phyloP scores from a whole-genome alignment of 1,139 yeast species.

The Kodamaea arcana region DNA sequence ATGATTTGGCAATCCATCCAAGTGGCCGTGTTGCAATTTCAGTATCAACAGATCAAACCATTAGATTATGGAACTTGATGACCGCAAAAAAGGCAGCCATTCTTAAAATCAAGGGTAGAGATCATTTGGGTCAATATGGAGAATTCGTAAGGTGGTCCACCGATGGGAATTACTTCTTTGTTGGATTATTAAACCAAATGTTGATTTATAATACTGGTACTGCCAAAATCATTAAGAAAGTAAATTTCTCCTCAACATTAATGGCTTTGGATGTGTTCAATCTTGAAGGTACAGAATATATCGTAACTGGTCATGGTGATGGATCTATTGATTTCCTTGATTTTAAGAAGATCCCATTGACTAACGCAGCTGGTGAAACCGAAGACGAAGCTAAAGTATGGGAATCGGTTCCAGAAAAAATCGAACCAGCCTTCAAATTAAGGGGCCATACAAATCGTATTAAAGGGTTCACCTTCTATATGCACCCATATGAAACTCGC shows the following conservation, averaged over 20 bases:
- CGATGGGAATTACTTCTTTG: conserved; percentile 66
- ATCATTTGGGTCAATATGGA: conserved; percentile 60
- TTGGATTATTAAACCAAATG: conserved; percentile 66
- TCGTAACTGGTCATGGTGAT: conserved; percentile 66
- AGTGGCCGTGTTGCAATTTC: conserved; percentile 89
- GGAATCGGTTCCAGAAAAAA: conserved; percentile 27
- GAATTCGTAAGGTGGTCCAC: conserved; percentile 62
- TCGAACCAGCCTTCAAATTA: conserved; percentile 51
- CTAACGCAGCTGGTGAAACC: conserved; percentile 6
- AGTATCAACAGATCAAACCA: conserved; percentile 78
- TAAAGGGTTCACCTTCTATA: conserved; percentile 63
- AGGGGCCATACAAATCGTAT: conserved; percentile 84
- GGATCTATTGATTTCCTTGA: conserved; percentile 65
- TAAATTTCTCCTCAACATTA: conserved; percentile 51
- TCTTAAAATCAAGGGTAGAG: conserved; percentile 66
- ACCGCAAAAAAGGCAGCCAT: conserved; percentile 94
- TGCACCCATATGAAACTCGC: conserved; percentile 33
- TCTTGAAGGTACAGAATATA: conserved; percentile 47
- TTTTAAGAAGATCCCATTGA: conserved; percentile 27
- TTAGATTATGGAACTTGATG: conserved; percentile 93
- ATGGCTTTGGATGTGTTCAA: conserved; percentile 61
- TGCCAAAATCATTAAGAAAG: conserved; percentile 54
- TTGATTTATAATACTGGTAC: conserved; percentile 62
- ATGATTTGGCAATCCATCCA: conserved; percentile 86
- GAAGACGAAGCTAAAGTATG: conserved; percentile 24